Conservation (phyloP, 306 rosid species). For the Medicago arabica region DNA sequence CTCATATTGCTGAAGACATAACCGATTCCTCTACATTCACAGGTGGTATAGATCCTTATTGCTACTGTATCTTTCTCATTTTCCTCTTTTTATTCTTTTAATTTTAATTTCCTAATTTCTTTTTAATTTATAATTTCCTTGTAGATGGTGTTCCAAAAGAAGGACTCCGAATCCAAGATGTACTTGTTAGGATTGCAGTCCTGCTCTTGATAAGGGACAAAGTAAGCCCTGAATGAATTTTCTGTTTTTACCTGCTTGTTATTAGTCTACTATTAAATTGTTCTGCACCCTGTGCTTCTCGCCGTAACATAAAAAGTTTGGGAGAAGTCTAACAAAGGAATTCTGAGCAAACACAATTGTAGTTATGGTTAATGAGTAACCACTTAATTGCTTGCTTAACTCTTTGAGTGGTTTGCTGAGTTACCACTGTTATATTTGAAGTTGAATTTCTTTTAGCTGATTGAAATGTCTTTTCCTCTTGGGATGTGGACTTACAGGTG, state of each 20-base stretch:
- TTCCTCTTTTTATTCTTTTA: not conserved
- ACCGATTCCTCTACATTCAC: slow-evolving; percentile 80
- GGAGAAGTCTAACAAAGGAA: slow-evolving; percentile 18
- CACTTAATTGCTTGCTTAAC: not conserved
- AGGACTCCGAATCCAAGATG: slow-evolving; percentile 91
- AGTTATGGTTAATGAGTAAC: not conserved
- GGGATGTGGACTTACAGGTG: slow-evolving; percentile 63
- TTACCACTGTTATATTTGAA: not conserved
- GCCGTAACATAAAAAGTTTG: slow-evolving; percentile 3
- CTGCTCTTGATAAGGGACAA: slow-evolving; percentile 76
- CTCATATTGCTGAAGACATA: slow-evolving; percentile 83
- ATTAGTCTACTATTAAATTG: slow-evolving; percentile 10
- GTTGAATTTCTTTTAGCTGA: slow-evolving; percentile 36
- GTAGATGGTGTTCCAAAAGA: slow-evolving; percentile 99
- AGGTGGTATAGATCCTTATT: slow-evolving; percentile 64
- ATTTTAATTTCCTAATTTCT: slow-evolving; percentile 34
- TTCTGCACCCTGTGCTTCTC: not conserved
- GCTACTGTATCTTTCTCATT: slow-evolving; percentile 17
- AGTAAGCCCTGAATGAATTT: slow-evolving; percentile 58
- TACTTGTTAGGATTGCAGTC: slow-evolving; percentile 87
- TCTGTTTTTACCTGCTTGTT: slow-evolving; percentile 5
- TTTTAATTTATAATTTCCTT: slow-evolving; percentile 42
- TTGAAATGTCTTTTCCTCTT: slow-evolving; percentile 6
- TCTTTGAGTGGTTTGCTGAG: not conserved
- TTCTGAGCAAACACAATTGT: slow-evolving; percentile 2